phyloP scores from a whole-genome alignment of 257 asterid genomes.

The Nicotiana undulata region DNA sequence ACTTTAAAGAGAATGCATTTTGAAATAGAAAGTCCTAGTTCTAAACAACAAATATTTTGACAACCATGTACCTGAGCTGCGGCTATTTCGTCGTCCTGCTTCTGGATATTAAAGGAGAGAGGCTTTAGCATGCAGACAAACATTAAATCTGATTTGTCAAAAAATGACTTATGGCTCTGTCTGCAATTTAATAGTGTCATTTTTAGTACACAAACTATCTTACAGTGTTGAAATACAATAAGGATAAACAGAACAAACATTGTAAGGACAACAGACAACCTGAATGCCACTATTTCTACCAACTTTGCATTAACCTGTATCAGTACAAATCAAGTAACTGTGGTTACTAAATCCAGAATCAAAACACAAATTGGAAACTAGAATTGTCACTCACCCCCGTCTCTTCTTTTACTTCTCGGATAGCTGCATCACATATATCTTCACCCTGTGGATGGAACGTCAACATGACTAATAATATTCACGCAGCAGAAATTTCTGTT shows the following conservation, averaged over 20 bases:
- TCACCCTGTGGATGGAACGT: slow-evolving; percentile 55
- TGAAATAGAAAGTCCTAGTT: not conserved
- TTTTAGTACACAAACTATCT: not conserved
- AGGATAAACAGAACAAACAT: not conserved
- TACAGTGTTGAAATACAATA: not conserved
- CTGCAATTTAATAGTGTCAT: slow-evolving; percentile 29
- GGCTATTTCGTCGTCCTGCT: slow-evolving; percentile 83
- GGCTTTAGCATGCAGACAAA: slow-evolving; percentile 89
- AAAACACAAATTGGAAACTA: too few relatives aligned
- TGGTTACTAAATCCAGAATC: not conserved
- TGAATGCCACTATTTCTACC: slow-evolving; percentile 76
- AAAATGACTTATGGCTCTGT: slow-evolving; percentile 77
- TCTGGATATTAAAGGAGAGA: slow-evolving; percentile 54
- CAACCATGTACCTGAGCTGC: slow-evolving; percentile 66
- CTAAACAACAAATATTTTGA: not conserved
- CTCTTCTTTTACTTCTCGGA: slow-evolving; percentile 97
- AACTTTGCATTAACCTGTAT: slow-evolving; percentile 72
- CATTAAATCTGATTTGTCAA: slow-evolving; percentile 81
- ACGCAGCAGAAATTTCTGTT: not conserved
- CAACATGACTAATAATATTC: not conserved
- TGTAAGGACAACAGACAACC: slow-evolving; percentile 30
- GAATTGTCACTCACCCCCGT: slow-evolving; percentile 72
- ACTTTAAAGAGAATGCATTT: not conserved
- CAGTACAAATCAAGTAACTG: not conserved
- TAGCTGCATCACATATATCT: slow-evolving; percentile 88